Evolutionary conservation across 192 early-diverging fungal genomes (phyloP), one percentile per base, ranked within the genome.

Genomic region (Umbelopsis sp.): DNA sequence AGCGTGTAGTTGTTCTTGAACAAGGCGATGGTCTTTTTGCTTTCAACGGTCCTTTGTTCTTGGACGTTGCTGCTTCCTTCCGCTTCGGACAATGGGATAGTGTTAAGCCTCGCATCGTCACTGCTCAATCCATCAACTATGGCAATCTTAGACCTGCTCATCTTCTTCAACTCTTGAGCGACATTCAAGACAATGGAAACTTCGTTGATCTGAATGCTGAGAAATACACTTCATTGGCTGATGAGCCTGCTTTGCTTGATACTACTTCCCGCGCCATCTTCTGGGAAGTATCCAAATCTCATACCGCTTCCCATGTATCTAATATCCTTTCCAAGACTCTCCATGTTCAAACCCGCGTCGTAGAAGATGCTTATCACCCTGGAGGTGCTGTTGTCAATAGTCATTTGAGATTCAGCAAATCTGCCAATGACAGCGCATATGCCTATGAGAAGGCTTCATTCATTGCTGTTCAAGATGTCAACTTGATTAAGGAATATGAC

Each of bases 1-100:
- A 85, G 78, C 84, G 75, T 21, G 65, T 98, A n/a, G 81, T 90
- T 12, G 89, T 98, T 23, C 80, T 97, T 22, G 91, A 93, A 53
- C 85, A 90, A 30, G 83, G 88, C 16, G 74, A 76, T 69, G 73
- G 77, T 44, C 73, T 74, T 45, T 79, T 79, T 21, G 74, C 76
- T 18, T 79, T 77, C n/a, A 85, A 85, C 51, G 91, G 91, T 30
- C 85, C 90, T 23, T 72, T 96, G 45, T 89, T 87, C 68, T 74
- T 91, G 49, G 94, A 96, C 69, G 84, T 94, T 21, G 83, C 90
- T n/a, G 77, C 88, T 10, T 86, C 88, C 12, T 87, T 91, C 48
- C 72, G 84, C 35, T 72, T 85, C 50, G 83, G 81, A 25, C 49
- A 76, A 46, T 86, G 86, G 79, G 72, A 70, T 2, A 80, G 85